phyloP scores from a whole-genome alignment of 768 basidiomycete species.

The Tricholomella constricta region DNA sequence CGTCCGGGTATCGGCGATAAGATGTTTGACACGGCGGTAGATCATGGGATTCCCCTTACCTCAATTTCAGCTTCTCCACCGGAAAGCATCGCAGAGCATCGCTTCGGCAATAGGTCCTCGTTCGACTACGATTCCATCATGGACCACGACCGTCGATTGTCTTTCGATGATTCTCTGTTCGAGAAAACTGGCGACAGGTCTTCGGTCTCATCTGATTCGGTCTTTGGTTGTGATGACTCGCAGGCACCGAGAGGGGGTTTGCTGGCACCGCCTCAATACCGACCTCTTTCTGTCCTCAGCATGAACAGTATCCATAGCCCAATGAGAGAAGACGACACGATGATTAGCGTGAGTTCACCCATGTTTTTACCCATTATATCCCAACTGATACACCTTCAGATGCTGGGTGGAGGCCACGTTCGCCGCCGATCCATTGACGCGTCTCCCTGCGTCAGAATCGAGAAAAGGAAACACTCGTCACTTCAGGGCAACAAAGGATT shows the following conservation, averaged over 20 bases:
- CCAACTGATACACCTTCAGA: constrained; percentile 40
- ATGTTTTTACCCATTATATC: neutral
- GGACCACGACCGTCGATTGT: constrained; percentile 47
- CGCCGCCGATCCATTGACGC: constrained; percentile 70
- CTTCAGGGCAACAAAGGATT: constrained; percentile 33
- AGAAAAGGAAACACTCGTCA: constrained; percentile 59
- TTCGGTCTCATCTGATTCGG: constrained; percentile 57
- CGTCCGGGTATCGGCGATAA: constrained; percentile 83
- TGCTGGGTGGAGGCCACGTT: constrained; percentile 79
- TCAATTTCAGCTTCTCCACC: constrained; percentile 70
- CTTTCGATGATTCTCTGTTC: constrained; percentile 40
- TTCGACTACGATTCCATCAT: constrained; percentile 74
- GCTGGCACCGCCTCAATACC: constrained; percentile 53
- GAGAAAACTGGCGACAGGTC: constrained; percentile 59
- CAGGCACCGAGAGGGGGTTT: constrained; percentile 34
- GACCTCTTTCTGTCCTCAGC: constrained; percentile 68
- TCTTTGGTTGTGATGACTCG: constrained; percentile 56
- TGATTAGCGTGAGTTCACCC: constrained; percentile 63
- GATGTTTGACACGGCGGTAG: constrained; percentile 70
- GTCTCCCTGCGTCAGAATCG: constrained; percentile 68
- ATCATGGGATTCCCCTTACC: constrained; percentile 54
- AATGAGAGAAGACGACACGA: constrained; percentile 73
- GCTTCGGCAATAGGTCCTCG: constrained; percentile 38
- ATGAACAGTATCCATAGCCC: constrained; percentile 50
- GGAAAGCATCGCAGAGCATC: constrained; percentile 35